Conservation (phyloP, 345 rosid species). For the Eucalyptus polyanthemos region DNA sequence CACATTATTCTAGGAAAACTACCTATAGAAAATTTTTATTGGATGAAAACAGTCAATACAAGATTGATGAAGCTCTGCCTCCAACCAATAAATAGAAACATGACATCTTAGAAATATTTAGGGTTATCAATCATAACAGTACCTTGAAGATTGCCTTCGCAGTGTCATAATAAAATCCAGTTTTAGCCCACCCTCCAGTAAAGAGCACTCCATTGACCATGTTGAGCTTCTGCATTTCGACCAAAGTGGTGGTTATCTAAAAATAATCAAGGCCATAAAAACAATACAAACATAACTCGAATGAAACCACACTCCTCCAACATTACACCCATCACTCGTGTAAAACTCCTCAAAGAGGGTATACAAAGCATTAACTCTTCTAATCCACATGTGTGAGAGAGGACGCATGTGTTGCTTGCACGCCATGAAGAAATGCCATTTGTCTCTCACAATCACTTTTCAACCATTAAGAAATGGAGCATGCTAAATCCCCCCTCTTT, state of each 20-base stretch:
- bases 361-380: background rate
- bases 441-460: background rate
- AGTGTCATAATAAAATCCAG: conserved; percentile 52
- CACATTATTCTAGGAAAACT: background rate
- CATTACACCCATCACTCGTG: background rate
- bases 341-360: background rate
- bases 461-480: background rate
- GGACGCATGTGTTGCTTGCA: background rate
- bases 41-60: background rate
- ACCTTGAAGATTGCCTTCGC: conserved; percentile 51
- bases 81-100: background rate
- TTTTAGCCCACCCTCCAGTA: conserved; percentile 90
- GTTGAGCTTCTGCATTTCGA: conserved; percentile 56
- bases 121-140: background rate
- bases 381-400: background rate
- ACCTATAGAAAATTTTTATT: background rate
- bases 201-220: conserved; percentile 80
- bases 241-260: background rate
- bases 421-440: background rate
- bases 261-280: background rate
- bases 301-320: background rate
- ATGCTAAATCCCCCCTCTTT: background rate
- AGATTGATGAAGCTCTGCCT: background rate
- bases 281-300: background rate
- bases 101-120: background rate